A percentile compares a stretch with the other conserved stretches of the same genome.
phyloP scores from a whole-genome alignment of 768 basidiomycete species.

The Cubamyces lactineus region DNA sequence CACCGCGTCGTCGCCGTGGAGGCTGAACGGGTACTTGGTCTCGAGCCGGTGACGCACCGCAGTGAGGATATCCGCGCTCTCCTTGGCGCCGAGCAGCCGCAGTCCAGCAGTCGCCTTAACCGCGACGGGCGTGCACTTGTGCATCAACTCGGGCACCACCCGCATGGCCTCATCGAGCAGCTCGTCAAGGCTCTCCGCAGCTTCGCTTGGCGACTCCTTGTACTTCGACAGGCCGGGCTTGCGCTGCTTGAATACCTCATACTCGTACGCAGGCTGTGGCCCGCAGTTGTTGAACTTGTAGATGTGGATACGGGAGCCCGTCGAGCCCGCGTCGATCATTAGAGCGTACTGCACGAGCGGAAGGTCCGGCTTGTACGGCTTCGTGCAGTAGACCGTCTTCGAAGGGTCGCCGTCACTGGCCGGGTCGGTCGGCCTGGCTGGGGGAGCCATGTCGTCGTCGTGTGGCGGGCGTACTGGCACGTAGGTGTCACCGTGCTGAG shows the following conservation, averaged over 20 bases:
- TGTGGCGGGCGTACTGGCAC: conserved; percentile 12
- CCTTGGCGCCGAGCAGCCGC: conserved; percentile 62
- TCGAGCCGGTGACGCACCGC: conserved; percentile 69
- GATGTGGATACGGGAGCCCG: conserved; percentile 95
- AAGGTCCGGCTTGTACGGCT: conserved; percentile 49
- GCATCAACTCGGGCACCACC: conserved; percentile 70
- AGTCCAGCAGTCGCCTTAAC: conserved; percentile 95
- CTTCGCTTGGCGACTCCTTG: conserved; percentile 59
- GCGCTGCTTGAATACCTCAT: conserved; percentile 87
- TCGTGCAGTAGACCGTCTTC: conserved; percentile 72
- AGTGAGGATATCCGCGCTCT: conserved; percentile 72
- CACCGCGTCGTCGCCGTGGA: conserved; percentile 66
- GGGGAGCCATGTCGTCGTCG: conserved; percentile 23
- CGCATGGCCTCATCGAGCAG: conserved; percentile 80
- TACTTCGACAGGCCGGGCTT: conserved; percentile 80
- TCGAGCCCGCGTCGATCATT: conserved; percentile 98
- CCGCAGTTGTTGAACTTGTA: conserved; percentile 98
- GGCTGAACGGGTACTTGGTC: conserved; percentile 66
- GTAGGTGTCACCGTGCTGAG: neutral
- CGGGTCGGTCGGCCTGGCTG: conserved; percentile 54
- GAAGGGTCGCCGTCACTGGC: conserved; percentile 76
- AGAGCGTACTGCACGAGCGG: conserved; percentile 88
- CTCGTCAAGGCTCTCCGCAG: conserved; percentile 77
- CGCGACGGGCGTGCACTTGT: conserved; percentile 80
- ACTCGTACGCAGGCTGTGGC: conserved; percentile 77